Evolutionary conservation across 345 rosid species (phyloP).

Genomic region (thale cress (Arabidopsis thaliana)): TAIR10.1 NC_003071.7:16144501-16145000

Average conservation of each 20-base stretch:
- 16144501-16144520: neutral
- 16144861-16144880: constrained; percentile 42
- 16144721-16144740: constrained; percentile 21
- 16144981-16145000: constrained; percentile 25
- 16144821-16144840: constrained; percentile 34
- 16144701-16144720: neutral
- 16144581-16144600: neutral
- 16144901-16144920: constrained; percentile 43
- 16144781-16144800: neutral
- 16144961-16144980: constrained; percentile 25
- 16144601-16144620: neutral
- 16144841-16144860: constrained; percentile 32
- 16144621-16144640: neutral
- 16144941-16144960: constrained; percentile 30
- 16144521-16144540: neutral
- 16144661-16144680: constrained; percentile 38
- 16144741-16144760: neutral
- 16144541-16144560: neutral
- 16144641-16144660: constrained; percentile 16
- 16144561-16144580: neutral
- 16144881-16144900: constrained; percentile 40
- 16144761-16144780: constrained; percentile 5
- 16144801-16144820: constrained; percentile 21
- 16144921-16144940: constrained; percentile 14
- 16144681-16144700: constrained; percentile 8